Conservation (phyloP, 306 rosid species). For the Hippophae tibetana region DNA sequence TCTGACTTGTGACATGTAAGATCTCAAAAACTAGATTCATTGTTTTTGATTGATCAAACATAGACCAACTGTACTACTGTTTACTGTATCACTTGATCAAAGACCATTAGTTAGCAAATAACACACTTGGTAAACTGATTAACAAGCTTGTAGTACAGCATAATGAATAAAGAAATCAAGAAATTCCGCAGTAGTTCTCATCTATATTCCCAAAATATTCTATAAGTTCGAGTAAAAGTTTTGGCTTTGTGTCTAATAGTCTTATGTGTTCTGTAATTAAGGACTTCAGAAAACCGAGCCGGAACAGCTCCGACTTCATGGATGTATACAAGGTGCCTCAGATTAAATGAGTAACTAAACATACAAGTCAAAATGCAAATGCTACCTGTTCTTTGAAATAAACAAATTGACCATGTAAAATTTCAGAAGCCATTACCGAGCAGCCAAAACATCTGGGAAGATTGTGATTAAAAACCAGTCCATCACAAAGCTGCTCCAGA, state of each 20-base stretch:
- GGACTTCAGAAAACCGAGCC: background rate
- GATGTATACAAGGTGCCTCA: background rate
- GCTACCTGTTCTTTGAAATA: slow-evolving; percentile 3
- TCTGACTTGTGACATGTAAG: background rate
- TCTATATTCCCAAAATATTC: background rate
- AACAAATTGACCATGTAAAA: slow-evolving; percentile 3
- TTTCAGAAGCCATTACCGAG: slow-evolving; percentile 47
- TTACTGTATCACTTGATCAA: background rate
- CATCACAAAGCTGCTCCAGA: slow-evolving; percentile 77
- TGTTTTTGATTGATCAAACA: background rate
- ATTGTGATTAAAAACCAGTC: slow-evolving; percentile 87
- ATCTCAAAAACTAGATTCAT: background rate
- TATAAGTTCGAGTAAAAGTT: background rate
- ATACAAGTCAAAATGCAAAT: background rate
- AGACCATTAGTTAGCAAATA: background rate
- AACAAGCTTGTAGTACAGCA: background rate
- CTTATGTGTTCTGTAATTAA: too few relatives aligned
- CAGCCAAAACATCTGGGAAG: slow-evolving; percentile 79
- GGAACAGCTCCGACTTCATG: background rate
- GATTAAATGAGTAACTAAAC: background rate
- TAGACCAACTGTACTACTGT: background rate
- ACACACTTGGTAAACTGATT: background rate
- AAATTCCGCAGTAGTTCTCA: background rate
- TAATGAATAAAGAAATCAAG: background rate
- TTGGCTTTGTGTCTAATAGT: too few relatives aligned